These are phyloP conservation scores for Colletotrichum ledebouriae DNA, from an alignment of 2,329 filamentous ascomycete species.

Conservation along the genomic window DNA sequence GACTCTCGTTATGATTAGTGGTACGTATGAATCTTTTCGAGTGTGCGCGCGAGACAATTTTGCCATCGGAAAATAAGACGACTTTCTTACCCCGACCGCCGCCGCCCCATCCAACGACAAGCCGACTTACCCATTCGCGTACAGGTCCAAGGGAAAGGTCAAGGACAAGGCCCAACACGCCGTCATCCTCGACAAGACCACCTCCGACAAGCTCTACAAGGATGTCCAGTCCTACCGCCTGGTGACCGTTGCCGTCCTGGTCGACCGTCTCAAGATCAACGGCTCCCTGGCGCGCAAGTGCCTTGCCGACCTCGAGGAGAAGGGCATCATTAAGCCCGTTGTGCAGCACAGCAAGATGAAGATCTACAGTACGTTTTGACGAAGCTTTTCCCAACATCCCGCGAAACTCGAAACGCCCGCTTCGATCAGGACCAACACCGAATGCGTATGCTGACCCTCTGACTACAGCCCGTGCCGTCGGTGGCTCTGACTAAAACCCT, in stretches of 20 bases:
- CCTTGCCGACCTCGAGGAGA: constrained; percentile 94
- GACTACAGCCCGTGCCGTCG: constrained; percentile 70
- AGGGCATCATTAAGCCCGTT: constrained; percentile 98
- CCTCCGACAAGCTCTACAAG: constrained; percentile 98
- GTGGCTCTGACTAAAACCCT: constrained; percentile 60
- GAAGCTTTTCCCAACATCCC: no score
- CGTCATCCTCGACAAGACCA: constrained; percentile 98
- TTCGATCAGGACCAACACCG: background rate
- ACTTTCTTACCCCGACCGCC: constrained; percentile 22
- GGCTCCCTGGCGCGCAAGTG: constrained; percentile 93
- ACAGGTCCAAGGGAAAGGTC: constrained; percentile 73
- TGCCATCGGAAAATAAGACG: constrained; percentile 13
- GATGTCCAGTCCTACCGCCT: constrained; percentile 99
- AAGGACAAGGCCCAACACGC: constrained; percentile 99
- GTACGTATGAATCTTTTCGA: constrained; percentile 45
- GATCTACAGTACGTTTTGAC: constrained; percentile 84
- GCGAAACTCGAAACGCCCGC: no score
- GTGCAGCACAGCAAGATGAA: constrained; percentile 96
- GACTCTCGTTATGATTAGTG: constrained; percentile 48
- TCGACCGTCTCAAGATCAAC: constrained; percentile 99
- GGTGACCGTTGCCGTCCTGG: constrained; percentile 97
- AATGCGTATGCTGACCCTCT: constrained; percentile 47
- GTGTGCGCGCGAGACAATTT: constrained; percentile 15
- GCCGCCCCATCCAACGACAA: constrained; percentile 6
- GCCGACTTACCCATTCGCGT: constrained; percentile 32